Conservation (phyloP, 305 asterid species). For the Fraxinus angustifolia region DNA sequence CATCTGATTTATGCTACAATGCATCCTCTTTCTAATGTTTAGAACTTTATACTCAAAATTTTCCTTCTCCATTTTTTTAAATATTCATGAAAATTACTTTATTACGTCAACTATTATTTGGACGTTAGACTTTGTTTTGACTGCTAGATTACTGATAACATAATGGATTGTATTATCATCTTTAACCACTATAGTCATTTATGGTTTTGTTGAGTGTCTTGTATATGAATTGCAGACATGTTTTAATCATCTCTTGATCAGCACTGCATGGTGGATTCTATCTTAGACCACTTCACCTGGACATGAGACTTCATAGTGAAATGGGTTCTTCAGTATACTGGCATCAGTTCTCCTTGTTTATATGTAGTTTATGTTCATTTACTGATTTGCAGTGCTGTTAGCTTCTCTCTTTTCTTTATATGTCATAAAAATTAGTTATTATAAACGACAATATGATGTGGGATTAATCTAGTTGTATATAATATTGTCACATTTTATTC, state of each 20-base stretch:
- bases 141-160: slow-evolving; percentile 17
- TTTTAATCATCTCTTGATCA: slow-evolving; percentile 52
- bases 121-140: background rate
- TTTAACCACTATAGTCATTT: slow-evolving; percentile 40
- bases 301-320: slow-evolving; percentile 38
- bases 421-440: background rate
- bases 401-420: background rate
- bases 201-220: slow-evolving; percentile 49
- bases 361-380: background rate
- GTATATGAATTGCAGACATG: slow-evolving; percentile 55
- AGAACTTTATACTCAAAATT: background rate
- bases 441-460: slow-evolving; percentile 12
- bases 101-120: background rate
- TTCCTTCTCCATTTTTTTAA: background rate
- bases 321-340: slow-evolving; percentile 2
- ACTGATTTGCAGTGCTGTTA: background rate
- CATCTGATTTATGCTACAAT: background rate
- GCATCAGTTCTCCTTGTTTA: background rate
- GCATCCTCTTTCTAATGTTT: background rate
- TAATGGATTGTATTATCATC: slow-evolving; percentile 24
- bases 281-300: slow-evolving; percentile 41
- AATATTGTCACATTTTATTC: background rate
- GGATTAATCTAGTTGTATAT: background rate
- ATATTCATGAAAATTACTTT: background rate
- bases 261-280: slow-evolving; percentile 53